Evolutionary conservation across 257 asterid genomes (phyloP).

Genomic region (Scutellaria barbata): DNA sequence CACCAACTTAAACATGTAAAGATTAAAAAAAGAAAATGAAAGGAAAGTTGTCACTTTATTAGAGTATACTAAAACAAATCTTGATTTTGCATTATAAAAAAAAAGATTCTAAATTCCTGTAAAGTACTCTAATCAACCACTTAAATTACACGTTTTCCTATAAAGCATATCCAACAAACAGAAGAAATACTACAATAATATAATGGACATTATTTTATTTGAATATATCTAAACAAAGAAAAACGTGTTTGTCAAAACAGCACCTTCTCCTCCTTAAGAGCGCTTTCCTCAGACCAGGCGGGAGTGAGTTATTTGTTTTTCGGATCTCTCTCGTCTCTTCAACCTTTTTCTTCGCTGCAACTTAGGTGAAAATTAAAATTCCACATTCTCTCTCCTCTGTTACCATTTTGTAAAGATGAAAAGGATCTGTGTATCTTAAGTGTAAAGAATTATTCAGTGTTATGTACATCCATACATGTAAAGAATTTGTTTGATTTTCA

Average conservation of each 20-base stretch:
- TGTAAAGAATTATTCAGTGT: neutral
- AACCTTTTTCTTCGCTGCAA: neutral
- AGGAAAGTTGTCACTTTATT: too few species aligned
- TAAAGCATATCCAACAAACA: too few species aligned
- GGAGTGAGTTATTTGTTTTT: conserved; percentile 5
- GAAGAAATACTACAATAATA: too few species aligned
- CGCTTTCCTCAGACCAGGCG: conserved; percentile 28
- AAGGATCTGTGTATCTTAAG: neutral
- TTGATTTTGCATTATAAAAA: too few species aligned
- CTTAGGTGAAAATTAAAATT: conserved; percentile 23
- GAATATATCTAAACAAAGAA: neutral
- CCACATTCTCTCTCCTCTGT: neutral
- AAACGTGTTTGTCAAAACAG: neutral
- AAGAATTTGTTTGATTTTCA: neutral
- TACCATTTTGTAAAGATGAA: neutral
- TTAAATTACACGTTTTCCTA: too few species aligned
- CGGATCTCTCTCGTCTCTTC: conserved; percentile 8
- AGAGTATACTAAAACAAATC: too few species aligned
- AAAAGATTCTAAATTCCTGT: too few species aligned
- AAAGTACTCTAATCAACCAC: too few species aligned
- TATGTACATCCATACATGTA: conserved; percentile 11
- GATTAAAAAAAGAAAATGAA: too few species aligned
- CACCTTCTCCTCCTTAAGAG: conserved; percentile 3
- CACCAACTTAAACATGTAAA: too few species aligned
- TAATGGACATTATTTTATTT: neutral